Evolutionary conservation across 2,329 filamentous ascomycete species (phyloP), one percentile per base, ranked within the genome.

Genomic region (Claviceps sp.): DNA sequence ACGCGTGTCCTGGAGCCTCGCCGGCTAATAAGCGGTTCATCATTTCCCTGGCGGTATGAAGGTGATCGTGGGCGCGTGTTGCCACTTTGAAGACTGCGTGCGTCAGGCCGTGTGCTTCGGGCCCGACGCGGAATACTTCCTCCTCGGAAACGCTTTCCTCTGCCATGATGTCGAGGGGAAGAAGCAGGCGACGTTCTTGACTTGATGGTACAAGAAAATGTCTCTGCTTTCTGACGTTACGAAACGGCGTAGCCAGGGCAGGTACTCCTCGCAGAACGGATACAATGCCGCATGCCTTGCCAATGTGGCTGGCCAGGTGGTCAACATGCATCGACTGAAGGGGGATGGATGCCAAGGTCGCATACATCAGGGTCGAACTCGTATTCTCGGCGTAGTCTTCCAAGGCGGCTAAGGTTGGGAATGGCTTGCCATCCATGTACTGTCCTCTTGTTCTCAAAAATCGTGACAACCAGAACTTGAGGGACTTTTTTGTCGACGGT

Each of bases 21-120:
- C 89, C 88, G 4, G 81, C 82, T 51, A 80, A 80, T 19, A 95
- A 70, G 60, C 87, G 88, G 62, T 82, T 84, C 55, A 97, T 68
- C 89, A 98, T 95, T 65, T 95, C 88, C 54, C 89, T 76, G 2
- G 87, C 91, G 0, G 91, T 97, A 59, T 96, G 95, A 38, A 98
- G 73, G 68, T 98, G 93, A 65, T 98, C 93, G 62, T 94, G 94
- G 6, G 93, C 93, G 40, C 91, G 80, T 0, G 93, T 98, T 0
- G 93, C 93, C 14, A 98, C 88, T 4, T 81, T 78, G 68, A 97
- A 98, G 1, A 97, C 81, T 3, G 90, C 91, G 66, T 98, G 91
- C 55, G 86, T 82, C 17, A 97, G 74, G 0, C 90, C 90, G 0
- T 81, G 74, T 0, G 91, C 91, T n/a, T 80, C 71, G 0, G 85